phyloP scores from a whole-genome alignment of 345 rosid species.

The Lumnitzera littorea region DNA sequence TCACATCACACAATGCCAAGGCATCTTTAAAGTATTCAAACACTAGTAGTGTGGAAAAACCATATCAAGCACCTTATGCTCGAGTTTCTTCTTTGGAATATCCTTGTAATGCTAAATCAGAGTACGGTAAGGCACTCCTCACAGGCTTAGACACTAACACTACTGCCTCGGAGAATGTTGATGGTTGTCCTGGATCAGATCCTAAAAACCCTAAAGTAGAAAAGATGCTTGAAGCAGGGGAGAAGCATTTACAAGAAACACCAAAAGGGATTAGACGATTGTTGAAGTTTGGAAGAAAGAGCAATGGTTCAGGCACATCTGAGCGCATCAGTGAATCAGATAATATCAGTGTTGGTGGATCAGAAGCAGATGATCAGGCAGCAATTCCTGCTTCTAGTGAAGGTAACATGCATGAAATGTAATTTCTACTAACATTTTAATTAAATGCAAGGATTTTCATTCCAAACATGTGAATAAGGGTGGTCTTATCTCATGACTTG shows the following conservation, averaged over 20 bases:
- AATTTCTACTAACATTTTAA: not conserved
- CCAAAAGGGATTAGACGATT: slow-evolving; percentile 63
- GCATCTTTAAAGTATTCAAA: slow-evolving; percentile 19
- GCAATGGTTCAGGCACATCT: slow-evolving; percentile 37
- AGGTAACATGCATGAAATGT: slow-evolving; percentile 9
- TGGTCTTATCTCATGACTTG: too few relatives aligned
- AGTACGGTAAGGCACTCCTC: slow-evolving; percentile 49
- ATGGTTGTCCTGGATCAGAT: slow-evolving; percentile 33
- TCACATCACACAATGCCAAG: slow-evolving; percentile 46
- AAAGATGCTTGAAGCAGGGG: slow-evolving; percentile 50
- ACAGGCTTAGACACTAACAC: slow-evolving; percentile 25
- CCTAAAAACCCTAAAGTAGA: slow-evolving; percentile 32
- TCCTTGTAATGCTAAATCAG: slow-evolving; percentile 44
- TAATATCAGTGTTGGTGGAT: slow-evolving; percentile 13
- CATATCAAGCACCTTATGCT: slow-evolving; percentile 69
- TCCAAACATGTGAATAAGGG: too few relatives aligned
- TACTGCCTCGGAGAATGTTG: slow-evolving; percentile 26
- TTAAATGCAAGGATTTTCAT: not conserved
- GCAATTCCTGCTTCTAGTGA: slow-evolving; percentile 23
- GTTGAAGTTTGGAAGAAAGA: slow-evolving; percentile 74
- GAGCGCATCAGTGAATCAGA: slow-evolving; percentile 33
- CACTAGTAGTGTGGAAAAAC: slow-evolving; percentile 30
- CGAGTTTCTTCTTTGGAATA: slow-evolving; percentile 73
- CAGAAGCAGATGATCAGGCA: slow-evolving; percentile 20
- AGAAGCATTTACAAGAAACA: slow-evolving; percentile 53